Conservation (phyloP, 2,329 filamentous ascomycete species). For the Talaromyces sp. region DNA sequence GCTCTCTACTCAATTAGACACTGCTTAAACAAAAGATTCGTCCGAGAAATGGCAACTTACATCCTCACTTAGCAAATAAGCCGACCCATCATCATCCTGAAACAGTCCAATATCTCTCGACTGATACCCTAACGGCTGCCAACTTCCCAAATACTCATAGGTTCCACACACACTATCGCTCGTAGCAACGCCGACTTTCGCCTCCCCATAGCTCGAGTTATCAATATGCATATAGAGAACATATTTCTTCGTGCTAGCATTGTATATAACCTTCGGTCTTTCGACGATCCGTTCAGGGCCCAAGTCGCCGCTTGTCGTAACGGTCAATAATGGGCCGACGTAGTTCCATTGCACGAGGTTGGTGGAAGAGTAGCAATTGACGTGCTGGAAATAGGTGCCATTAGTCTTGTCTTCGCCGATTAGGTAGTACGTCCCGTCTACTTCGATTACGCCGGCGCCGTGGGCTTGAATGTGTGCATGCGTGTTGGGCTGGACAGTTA, state of each 20-base stretch:
- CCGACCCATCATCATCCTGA: constrained; percentile 59
- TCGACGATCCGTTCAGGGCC: constrained; percentile 63
- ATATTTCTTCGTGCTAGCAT: constrained; percentile 60
- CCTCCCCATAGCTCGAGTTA: constrained; percentile 58
- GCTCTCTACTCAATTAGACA: neutral
- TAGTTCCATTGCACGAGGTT: constrained; percentile 64
- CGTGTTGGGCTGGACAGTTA: neutral
- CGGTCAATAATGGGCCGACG: constrained; percentile 57
- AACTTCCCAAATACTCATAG: constrained; percentile 48
- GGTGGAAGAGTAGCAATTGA: constrained; percentile 65
- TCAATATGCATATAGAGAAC: constrained; percentile 71
- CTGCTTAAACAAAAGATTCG: too few relatives aligned
- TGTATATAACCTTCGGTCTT: constrained; percentile 66
- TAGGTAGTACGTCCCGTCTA: constrained; percentile 60
- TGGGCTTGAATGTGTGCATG: constrained; percentile 60
- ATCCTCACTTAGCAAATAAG: constrained; percentile 62
- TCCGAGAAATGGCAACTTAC: constrained; percentile 35
- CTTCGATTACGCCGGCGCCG: constrained; percentile 61
- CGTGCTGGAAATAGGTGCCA: constrained; percentile 59
- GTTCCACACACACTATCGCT: constrained; percentile 58
- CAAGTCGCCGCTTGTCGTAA: constrained; percentile 53
- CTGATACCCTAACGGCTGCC: constrained; percentile 49
- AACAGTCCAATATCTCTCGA: constrained; percentile 60
- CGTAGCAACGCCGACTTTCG: constrained; percentile 62
- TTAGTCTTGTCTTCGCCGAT: constrained; percentile 67